Evolutionary conservation across 805 yeast species (phyloP).

Genomic region (Yarrowia sp.): DNA sequence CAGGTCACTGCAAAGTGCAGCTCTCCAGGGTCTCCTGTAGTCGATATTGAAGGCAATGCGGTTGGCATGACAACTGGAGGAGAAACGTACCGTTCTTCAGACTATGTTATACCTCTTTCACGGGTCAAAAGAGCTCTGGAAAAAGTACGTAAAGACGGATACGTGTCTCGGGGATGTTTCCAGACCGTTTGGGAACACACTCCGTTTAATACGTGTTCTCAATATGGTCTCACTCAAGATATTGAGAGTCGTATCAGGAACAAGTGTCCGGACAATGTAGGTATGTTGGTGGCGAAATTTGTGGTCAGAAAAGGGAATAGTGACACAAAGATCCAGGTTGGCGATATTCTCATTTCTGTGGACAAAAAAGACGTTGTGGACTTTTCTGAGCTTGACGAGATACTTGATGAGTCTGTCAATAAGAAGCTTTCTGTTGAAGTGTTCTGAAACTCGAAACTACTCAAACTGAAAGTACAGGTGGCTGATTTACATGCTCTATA

Average conservation of each 20-base stretch:
- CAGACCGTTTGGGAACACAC: constrained; percentile 84
- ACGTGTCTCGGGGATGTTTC: constrained; percentile 83
- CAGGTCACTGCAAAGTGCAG: constrained; percentile 98
- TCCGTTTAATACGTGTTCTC: constrained; percentile 85
- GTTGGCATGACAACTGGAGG: constrained; percentile 96
- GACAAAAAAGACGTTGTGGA: constrained; percentile 63
- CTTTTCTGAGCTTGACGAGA: constrained; percentile 74
- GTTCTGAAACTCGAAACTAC: constrained; percentile 69
- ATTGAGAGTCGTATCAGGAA: constrained; percentile 68
- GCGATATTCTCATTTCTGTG: constrained; percentile 75
- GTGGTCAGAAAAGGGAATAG: constrained; percentile 85
- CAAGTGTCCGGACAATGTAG: constrained; percentile 63
- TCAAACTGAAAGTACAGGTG: constrained; percentile 50
- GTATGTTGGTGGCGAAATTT: constrained; percentile 77
- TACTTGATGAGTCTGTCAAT: constrained; percentile 69
- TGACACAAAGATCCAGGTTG: constrained; percentile 67
- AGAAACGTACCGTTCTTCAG: constrained; percentile 83
- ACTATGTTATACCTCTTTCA: constrained; percentile 82
- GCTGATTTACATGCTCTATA: constrained; percentile 79
- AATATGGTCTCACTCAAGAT: constrained; percentile 74
- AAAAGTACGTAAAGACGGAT: constrained; percentile 57
- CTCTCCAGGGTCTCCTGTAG: constrained; percentile 95
- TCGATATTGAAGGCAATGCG: constrained; percentile 78
- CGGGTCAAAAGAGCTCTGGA: constrained; percentile 76
- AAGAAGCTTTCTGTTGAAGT: constrained; percentile 53